Evolutionary conservation across 2,329 filamentous ascomycete genomes (phyloP), one percentile per base, ranked within the genome.

Genomic region (Epichloe uncinata): DNA sequence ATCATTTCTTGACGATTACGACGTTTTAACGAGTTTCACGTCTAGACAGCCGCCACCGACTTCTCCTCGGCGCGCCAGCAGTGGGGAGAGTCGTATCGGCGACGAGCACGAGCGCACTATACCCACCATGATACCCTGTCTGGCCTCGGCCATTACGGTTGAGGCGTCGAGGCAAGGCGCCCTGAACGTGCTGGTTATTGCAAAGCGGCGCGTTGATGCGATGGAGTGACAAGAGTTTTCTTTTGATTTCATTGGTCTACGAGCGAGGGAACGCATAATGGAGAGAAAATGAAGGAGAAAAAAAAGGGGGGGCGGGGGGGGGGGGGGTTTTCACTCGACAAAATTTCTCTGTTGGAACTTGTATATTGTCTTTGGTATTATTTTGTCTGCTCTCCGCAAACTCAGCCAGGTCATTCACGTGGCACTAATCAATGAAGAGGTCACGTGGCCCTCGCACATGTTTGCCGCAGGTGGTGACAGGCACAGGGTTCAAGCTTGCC

Each of bases 21-120:
- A 69, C 65, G 66, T 64, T 64, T 68, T 70, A 63, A 70, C 64
- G 68, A 70, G 64, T 62, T 68, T 63, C 48, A 70, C 64, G 67
- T 70, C 67, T 69, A 70, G 68, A 70, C 66, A 69, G 65, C 64
- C 63, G 64, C 3, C 60, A 62, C 60, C 60, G 57, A 60, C 64
- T 59, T 58, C 54, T 61, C 60, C 61, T 55, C 57, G 57, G 56
- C 55, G 53, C 55, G 56, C 55, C 59, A 57, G 60, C 61, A 51
- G 58, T 58, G 58, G 57, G 54, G 54, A 56, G 58, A 57, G 60
- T 60, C 60, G 62, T 61, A 58, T 63, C 60, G 60, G 64, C 63
- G 58, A 65, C 58, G 62, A 66, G 60, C 60, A 66, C 58, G 58
- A 60, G 60, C 62, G 65, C 52, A 57, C 60, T 66, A 69, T 68